These are phyloP conservation scores for Lepidium africanum DNA, from an alignment of 345 rosid genomes.

Conservation along the genomic window DNA sequence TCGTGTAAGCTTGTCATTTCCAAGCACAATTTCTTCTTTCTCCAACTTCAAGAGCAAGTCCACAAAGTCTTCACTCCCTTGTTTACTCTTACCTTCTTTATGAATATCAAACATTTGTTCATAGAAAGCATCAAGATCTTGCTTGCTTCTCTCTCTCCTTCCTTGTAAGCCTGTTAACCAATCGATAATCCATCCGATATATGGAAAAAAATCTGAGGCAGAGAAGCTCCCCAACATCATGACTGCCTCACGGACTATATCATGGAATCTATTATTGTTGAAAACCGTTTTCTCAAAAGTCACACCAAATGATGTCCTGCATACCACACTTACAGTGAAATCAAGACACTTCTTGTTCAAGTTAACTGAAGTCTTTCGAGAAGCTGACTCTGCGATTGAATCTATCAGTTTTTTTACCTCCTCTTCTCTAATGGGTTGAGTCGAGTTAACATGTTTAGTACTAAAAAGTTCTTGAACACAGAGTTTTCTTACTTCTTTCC, in stretches of 20 bases:
- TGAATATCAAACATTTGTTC: constrained; percentile 39
- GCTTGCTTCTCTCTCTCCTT: constrained; percentile 30
- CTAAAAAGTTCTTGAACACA: constrained; percentile 35
- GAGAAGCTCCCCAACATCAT: constrained; percentile 30
- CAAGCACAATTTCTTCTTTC: constrained; percentile 22
- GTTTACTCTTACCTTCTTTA: constrained; percentile 12
- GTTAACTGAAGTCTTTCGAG: constrained; percentile 12
- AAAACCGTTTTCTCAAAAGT: constrained; percentile 26
- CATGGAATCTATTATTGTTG: constrained; percentile 20
- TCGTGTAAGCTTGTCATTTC: constrained; percentile 17
- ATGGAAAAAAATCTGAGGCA: constrained; percentile 37
- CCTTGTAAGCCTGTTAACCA: constrained; percentile 26
- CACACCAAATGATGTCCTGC: constrained; percentile 40
- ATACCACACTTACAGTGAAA: constrained; percentile 25
- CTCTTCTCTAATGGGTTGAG: constrained; percentile 31
- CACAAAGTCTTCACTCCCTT: constrained; percentile 28
- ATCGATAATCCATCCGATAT: constrained; percentile 37
- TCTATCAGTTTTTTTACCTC: constrained; percentile 34
- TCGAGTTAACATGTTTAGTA: constrained; percentile 24
- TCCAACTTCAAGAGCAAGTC: constrained; percentile 22
- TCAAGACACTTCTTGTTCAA: constrained; percentile 20
- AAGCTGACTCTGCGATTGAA: constrained; percentile 15
- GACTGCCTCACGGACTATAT: constrained; percentile 25
- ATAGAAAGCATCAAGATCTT: constrained; percentile 33
- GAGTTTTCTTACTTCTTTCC: constrained; percentile 40